Evolutionary conservation across 345 rosid species (phyloP).

Genomic region (Luvunga scandens): DNA sequence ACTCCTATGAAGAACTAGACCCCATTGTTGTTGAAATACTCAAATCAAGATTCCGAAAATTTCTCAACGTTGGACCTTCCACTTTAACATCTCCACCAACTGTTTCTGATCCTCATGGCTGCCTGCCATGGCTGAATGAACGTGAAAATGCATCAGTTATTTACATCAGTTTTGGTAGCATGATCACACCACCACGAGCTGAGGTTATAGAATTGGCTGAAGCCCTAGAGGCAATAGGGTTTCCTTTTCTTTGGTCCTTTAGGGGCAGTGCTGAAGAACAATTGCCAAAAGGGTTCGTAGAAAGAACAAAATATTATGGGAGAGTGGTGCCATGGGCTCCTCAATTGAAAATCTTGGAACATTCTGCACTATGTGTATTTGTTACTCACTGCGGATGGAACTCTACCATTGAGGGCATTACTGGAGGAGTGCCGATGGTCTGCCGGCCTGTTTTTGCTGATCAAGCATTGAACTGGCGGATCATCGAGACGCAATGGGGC

Average conservation of each 20-base stretch:
- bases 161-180: constrained; percentile 67
- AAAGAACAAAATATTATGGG: constrained; percentile 32
- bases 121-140: constrained; percentile 53
- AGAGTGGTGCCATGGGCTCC: constrained; percentile 64
- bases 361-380: constrained; percentile 52
- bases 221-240: constrained; percentile 32
- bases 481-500: constrained; percentile 39
- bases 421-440: constrained; percentile 51
- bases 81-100: constrained; percentile 12
- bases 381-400: constrained; percentile 68
- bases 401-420: constrained; percentile 45
- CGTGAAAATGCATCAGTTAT: constrained; percentile 41
- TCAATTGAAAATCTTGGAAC: constrained; percentile 41
- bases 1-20: constrained; percentile 46
- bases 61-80: constrained; percentile 49
- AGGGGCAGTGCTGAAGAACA: constrained; percentile 21
- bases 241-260: constrained; percentile 72
- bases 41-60: constrained; percentile 27
- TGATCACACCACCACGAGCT: constrained; percentile 36
- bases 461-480: constrained; percentile 35
- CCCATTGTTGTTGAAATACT: constrained; percentile 15
- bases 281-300: constrained; percentile 34
- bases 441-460: constrained; percentile 54
- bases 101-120: constrained; percentile 30
- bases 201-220: constrained; percentile 49